These are phyloP conservation scores for Lactarius psammicola DNA, from an alignment of 768 basidiomycete genomes.

Conservation along the genomic window DNA sequence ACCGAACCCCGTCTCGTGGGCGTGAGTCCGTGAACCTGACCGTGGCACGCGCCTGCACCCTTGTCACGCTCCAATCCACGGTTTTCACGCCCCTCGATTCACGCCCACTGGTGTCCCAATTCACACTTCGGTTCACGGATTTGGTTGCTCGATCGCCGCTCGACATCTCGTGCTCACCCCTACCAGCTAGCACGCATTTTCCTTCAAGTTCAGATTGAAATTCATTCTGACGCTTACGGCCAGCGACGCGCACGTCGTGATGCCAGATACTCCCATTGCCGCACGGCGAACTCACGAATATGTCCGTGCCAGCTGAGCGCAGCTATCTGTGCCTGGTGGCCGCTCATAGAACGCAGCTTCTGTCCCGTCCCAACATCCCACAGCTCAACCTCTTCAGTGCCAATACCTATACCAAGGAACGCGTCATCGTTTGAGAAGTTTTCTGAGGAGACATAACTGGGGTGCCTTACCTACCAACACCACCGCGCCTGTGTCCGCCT, in stretches of 20 bases:
- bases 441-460: conserved; percentile 65
- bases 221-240: too few species aligned
- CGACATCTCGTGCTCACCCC: too few species aligned
- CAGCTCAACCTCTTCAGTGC: conserved; percentile 83
- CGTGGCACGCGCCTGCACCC: too few species aligned
- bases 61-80: too few species aligned
- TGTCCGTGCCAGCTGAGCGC: conserved; percentile 86
- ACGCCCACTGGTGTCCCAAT: too few species aligned
- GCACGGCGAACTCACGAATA: conserved; percentile 82
- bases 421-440: conserved; percentile 78
- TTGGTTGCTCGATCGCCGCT: too few species aligned
- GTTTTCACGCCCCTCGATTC: too few species aligned
- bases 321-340: conserved; percentile 82
- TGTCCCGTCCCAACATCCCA: conserved; percentile 83
- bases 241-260: conserved; percentile 80
- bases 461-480: conserved; percentile 71
- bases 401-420: conserved; percentile 78
- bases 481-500: conserved; percentile 85
- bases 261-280: conserved; percentile 95
- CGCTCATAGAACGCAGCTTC: conserved; percentile 87
- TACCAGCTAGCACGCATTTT: too few species aligned
- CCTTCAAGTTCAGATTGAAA: too few species aligned
- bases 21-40: too few species aligned
- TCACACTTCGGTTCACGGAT: too few species aligned
- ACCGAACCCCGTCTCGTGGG: too few species aligned